Evolutionary conservation across 768 basidiomycete genomes (phyloP), one percentile per base, ranked within the genome.

Genomic region (Naematelia encephala): DNA sequence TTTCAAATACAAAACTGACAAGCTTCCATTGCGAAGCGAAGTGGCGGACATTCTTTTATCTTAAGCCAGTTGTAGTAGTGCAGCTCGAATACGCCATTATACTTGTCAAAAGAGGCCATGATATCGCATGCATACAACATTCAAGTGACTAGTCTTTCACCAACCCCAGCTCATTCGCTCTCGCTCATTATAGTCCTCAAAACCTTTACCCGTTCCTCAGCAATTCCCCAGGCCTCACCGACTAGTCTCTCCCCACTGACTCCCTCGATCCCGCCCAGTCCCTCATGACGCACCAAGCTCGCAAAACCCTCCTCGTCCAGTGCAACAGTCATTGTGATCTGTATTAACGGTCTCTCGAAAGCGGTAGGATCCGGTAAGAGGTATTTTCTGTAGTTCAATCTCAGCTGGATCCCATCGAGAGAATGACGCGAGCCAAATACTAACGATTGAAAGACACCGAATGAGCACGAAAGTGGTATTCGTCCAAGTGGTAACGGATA

Each of bases 341-440:
- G 85, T 54, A 92, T 82, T 5, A 96, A 81, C 0, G 90, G 88
- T 64, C 91, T 87, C 78, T 98, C 94, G 74, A 94, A 96, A 1
- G 90, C 81, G 0, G 90, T 79, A 0, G 91, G 89, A 68, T 86
- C 83, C 51, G 86, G 81, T 3, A 97, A 79, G 10, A 93, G 73
- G 23, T 83, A 80, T 50, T 83, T 82, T 28, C 87, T 89, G 66
- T 2, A 34, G 13, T 25, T 51, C 49, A 59, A 58, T 42, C 28
- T 28, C 10, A 52, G 29, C n/a, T 22, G 30, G 22, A 4, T 25
- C 13, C 3, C 4, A 28, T 30, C 23, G 47, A 46, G 4, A 25
- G 25, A 48, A 19, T n/a, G n/a, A n/a, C n/a, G 14, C 29, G 49
- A n/a, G 5, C 28, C 13, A 1, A 4, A 25, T 0, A 81, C 87